Evolutionary conservation across 192 early-diverging fungal genomes (phyloP).

Genomic region (Backusella tarrabulga): DNA sequence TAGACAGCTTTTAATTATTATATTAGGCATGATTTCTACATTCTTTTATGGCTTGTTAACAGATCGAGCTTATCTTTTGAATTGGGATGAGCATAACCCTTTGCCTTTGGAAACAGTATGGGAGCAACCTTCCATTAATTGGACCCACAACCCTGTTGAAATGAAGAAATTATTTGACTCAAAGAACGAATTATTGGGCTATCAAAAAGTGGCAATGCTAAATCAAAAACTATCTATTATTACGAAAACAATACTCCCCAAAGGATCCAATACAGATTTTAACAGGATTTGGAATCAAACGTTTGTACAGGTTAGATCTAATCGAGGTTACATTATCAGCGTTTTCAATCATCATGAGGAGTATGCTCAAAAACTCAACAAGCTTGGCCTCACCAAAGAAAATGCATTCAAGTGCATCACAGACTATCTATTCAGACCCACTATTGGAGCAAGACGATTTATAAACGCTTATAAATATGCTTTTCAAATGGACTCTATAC

Average conservation of each 20-base stretch:
- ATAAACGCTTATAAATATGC: constrained; percentile 34
- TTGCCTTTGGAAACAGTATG: constrained; percentile 41
- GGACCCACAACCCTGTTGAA: constrained; percentile 33
- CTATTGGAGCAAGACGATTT: constrained; percentile 30
- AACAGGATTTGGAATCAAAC: constrained; percentile 30
- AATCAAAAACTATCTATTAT: constrained; percentile 31
- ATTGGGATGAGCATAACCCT: constrained; percentile 40
- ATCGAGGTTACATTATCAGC: constrained; percentile 39
- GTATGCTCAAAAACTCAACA: constrained; percentile 25
- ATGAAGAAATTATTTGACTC: constrained; percentile 21
- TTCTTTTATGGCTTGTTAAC: constrained; percentile 43
- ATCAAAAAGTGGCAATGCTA: constrained; percentile 22
- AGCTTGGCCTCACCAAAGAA: constrained; percentile 37
- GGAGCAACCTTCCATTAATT: constrained; percentile 40
- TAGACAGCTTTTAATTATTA: not conserved
- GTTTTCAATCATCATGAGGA: constrained; percentile 31
- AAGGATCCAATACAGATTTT: constrained; percentile 32
- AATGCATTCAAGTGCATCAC: constrained; percentile 43
- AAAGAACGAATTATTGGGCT: constrained; percentile 11
- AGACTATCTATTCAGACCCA: constrained; percentile 41
- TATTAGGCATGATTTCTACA: constrained; percentile 46
- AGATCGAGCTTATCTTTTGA: constrained; percentile 37
- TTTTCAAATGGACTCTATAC: constrained; percentile 35
- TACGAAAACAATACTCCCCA: constrained; percentile 23
- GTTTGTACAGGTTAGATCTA: constrained; percentile 38